Percentiles rank a stretch among this genome's conserved stretches.
phyloP scores from a whole-genome alignment of 176 grass and related monocot species.

The Triticum dicoccoides region DNA sequence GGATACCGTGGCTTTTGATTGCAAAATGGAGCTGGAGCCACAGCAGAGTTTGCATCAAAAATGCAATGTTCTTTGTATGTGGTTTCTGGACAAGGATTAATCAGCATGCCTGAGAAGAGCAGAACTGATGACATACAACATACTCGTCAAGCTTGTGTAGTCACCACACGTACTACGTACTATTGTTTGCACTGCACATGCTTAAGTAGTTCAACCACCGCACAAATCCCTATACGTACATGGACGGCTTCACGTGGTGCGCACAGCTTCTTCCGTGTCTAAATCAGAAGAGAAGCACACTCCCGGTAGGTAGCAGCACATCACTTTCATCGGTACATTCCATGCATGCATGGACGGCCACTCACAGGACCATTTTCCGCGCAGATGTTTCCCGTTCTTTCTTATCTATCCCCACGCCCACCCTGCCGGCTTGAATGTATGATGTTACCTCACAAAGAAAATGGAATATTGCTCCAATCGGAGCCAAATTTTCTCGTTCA shows the following conservation, averaged over 20 bases:
- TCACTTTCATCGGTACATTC: neutral
- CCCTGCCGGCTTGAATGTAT: too few relatives aligned
- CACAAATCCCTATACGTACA: neutral
- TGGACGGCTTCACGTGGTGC: neutral
- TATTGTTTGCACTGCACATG: too few relatives aligned
- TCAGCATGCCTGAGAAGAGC: neutral
- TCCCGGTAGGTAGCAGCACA: neutral
- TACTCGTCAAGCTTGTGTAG: neutral
- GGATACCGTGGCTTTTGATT: too few relatives aligned
- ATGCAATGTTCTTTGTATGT: neutral
- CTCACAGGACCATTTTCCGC: neutral
- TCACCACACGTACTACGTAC: too few relatives aligned
- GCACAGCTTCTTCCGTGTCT: neutral
- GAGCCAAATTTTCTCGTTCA: too few relatives aligned
- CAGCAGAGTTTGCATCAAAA: neutral
- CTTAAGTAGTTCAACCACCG: neutral
- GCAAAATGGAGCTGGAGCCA: too few relatives aligned
- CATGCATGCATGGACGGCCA: neutral
- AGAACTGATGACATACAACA: neutral
- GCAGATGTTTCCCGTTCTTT: neutral
- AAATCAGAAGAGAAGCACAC: neutral
- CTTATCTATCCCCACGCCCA: neutral
- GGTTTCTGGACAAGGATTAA: neutral
- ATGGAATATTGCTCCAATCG: too few relatives aligned
- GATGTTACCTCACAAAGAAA: too few relatives aligned